phyloP scores from a whole-genome alignment of 352 stramenopile species.

The Phytophthora foliorum region DNA sequence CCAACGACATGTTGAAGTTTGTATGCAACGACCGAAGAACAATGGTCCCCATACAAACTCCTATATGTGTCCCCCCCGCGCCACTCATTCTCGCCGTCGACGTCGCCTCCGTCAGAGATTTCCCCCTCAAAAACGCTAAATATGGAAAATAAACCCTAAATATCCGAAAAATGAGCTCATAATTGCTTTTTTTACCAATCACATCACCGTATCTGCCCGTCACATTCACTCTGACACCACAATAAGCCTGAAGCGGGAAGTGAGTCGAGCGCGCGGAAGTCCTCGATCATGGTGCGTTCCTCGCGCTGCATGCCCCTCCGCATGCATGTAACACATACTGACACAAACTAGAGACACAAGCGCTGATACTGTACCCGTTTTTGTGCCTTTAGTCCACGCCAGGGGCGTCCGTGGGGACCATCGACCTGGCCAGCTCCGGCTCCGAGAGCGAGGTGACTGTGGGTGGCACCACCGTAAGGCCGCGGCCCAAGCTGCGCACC shows the following conservation, averaged over 20 bases:
- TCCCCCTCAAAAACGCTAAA: slow-evolving; percentile 13
- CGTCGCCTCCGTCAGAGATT: slow-evolving; percentile 34
- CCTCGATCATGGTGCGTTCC: slow-evolving; percentile 32
- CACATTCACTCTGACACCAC: slow-evolving; percentile 25
- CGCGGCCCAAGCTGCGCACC: slow-evolving; percentile 55
- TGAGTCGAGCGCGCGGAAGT: slow-evolving; percentile 15
- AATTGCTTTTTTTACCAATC: no score
- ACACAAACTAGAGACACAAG: background rate
- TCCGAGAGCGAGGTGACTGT: slow-evolving; percentile 38
- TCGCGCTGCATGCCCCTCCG: background rate
- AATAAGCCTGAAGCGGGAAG: slow-evolving; percentile 2
- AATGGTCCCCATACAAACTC: slow-evolving; percentile 35
- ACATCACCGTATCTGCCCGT: background rate
- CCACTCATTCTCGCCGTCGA: slow-evolving; percentile 40
- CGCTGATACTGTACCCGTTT: slow-evolving; percentile 3
- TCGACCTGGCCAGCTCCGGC: slow-evolving; percentile 41
- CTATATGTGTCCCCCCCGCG: slow-evolving; percentile 20
- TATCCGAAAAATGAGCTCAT: no score
- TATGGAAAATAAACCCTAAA: background rate
- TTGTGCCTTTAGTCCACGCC: slow-evolving; percentile 12
- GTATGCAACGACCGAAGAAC: slow-evolving; percentile 23
- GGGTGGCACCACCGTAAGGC: slow-evolving; percentile 22
- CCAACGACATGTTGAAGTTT: slow-evolving; percentile 33
- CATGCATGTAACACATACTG: background rate
- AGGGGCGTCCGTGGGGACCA: slow-evolving; percentile 8